Evolutionary conservation across 2,329 filamentous ascomycete species (phyloP).

Genomic region (Fusarium buharicum): DNA sequence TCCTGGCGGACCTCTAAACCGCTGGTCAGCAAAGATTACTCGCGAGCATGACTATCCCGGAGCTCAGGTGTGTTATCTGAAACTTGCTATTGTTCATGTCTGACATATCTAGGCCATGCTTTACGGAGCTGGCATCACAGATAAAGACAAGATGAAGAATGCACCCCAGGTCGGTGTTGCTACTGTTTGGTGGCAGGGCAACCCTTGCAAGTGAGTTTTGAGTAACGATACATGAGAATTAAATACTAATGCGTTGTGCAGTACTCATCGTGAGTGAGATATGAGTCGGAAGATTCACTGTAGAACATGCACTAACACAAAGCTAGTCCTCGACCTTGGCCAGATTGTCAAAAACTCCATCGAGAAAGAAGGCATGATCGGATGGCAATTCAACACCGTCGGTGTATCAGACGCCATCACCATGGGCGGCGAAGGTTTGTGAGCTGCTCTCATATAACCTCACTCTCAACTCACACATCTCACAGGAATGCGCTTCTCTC

Average conservation of each 20-base stretch:
- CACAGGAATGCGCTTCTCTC: constrained; percentile 89
- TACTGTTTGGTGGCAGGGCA: constrained; percentile 97
- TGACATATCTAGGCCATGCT: constrained; percentile 78
- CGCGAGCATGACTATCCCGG: constrained; percentile 90
- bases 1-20: constrained; percentile 73
- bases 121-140: constrained; percentile 89
- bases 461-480: constrained; percentile 1
- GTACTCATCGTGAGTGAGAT: constrained; percentile 55
- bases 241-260: constrained; percentile 35
- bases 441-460: background rate
- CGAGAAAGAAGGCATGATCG: constrained; percentile 85
- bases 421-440: constrained; percentile 87
- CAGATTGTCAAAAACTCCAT: constrained; percentile 87
- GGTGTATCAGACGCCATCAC: constrained; percentile 92
- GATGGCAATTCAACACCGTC: constrained; percentile 94
- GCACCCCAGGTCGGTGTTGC: constrained; percentile 91
- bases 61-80: constrained; percentile 71
- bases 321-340: constrained; percentile 81
- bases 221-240: background rate
- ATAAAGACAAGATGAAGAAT: constrained; percentile 85
- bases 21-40: constrained; percentile 85
- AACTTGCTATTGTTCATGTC: background rate
- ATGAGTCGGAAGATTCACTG: too few species aligned
- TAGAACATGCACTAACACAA: constrained; percentile 28
- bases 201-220: constrained; percentile 86